phyloP scores from a whole-genome alignment of 108 stramenopile genomes.

The Nitzschia sp. region DNA sequence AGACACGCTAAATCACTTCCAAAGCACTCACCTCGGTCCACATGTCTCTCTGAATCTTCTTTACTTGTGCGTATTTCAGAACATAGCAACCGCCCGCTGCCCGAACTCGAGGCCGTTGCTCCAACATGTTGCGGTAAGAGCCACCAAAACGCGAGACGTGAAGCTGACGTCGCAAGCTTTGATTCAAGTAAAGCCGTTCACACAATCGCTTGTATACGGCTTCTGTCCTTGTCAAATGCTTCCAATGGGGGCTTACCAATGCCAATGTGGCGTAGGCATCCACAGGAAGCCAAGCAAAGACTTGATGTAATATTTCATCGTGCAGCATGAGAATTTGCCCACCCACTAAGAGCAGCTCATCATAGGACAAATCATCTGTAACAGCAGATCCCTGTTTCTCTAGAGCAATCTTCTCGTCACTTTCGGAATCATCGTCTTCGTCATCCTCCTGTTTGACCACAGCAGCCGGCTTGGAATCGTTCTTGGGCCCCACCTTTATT shows the following conservation, averaged over 20 bases:
- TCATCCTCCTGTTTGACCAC: slow-evolving; percentile 31
- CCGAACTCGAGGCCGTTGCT: slow-evolving; percentile 71
- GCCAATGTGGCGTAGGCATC: slow-evolving; percentile 66
- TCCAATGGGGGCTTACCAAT: slow-evolving; percentile 78
- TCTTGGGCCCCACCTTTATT: background rate
- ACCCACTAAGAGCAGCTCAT: slow-evolving; percentile 56
- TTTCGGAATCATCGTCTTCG: slow-evolving; percentile 47
- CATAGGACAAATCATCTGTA: slow-evolving; percentile 36
- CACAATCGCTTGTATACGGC: slow-evolving; percentile 68
- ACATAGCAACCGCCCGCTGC: slow-evolving; percentile 79
- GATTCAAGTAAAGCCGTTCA: slow-evolving; percentile 73
- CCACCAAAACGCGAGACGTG: slow-evolving; percentile 65
- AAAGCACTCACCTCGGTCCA: slow-evolving; percentile 62
- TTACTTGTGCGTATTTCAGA: slow-evolving; percentile 56
- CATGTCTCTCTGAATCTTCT: slow-evolving; percentile 80
- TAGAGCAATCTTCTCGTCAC: slow-evolving; percentile 23
- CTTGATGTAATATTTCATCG: slow-evolving; percentile 73
- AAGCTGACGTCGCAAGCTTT: slow-evolving; percentile 65
- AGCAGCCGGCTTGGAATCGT: slow-evolving; percentile 2
- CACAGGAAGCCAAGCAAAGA: slow-evolving; percentile 68
- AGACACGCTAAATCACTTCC: too few species aligned
- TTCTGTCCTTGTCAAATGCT: slow-evolving; percentile 72
- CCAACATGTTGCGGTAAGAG: slow-evolving; percentile 75
- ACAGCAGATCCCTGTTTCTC: background rate
- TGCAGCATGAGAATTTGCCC: slow-evolving; percentile 64